Evolutionary conservation across 257 asterid species (phyloP).

Genomic region (Plectranthus barbatus): DNA sequence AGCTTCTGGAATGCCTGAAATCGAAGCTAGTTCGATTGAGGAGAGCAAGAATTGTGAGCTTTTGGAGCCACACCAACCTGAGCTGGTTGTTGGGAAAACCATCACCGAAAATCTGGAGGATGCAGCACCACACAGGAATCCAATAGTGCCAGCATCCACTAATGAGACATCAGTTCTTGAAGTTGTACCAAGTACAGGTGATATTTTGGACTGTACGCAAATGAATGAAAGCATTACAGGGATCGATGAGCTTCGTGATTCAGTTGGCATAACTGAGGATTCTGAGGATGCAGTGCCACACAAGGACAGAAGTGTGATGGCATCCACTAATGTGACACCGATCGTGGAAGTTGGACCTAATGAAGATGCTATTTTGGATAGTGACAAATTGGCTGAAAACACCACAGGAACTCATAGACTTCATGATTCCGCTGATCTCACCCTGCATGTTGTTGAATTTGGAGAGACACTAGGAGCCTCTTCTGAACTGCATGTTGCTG

Average conservation of each 20-base stretch:
- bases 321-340: constrained; percentile 11
- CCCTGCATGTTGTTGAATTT: constrained; percentile 16
- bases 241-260: background rate
- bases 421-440: constrained; percentile 4
- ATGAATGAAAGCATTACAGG: constrained; percentile 8
- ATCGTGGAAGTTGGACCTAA: constrained; percentile 18
- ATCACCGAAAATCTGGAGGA: constrained; percentile 8
- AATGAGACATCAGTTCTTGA: constrained; percentile 25
- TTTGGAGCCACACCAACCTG: constrained; percentile 17
- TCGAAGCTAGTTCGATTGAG: constrained; percentile 21
- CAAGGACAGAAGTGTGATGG: constrained; percentile 13
- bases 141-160: constrained; percentile 8
- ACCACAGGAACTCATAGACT: background rate
- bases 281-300: constrained; percentile 8
- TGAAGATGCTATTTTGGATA: constrained; percentile 29
- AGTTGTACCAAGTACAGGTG: constrained; percentile 23
- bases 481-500: constrained; percentile 24
- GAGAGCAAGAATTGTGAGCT: constrained; percentile 17
- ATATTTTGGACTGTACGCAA: constrained; percentile 25
- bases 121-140: background rate
- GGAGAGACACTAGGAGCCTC: constrained; percentile 18
- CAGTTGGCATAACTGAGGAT: background rate
- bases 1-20: constrained; percentile 15
- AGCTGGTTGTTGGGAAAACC: constrained; percentile 16
- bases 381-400: constrained; percentile 13